Conservation (phyloP, 2,329 filamentous ascomycete genomes). For the Knufia petricola region DNA sequence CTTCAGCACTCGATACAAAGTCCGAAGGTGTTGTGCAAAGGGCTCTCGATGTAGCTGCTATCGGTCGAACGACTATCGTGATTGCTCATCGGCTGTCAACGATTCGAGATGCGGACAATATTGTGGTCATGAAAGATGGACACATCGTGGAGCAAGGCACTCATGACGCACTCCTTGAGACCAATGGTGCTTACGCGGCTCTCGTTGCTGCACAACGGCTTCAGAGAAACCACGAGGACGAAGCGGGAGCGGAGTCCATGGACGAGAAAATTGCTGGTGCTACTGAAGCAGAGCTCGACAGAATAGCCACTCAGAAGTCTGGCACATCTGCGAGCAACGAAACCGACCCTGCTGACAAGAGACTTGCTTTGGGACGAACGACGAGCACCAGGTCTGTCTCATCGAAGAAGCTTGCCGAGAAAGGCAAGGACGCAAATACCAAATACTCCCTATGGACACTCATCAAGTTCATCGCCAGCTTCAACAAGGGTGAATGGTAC, state of each 20-base stretch:
- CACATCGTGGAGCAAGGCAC: constrained; percentile 87
- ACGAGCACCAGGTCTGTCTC: constrained; percentile 51
- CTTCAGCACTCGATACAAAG: constrained; percentile 84
- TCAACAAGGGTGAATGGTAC: constrained; percentile 64
- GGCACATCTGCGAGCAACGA: constrained; percentile 6
- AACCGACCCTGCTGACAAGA: constrained; percentile 27
- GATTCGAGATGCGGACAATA: constrained; percentile 88
- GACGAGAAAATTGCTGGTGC: constrained; percentile 21
- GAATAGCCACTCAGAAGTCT: constrained; percentile 29
- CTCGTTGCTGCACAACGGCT: constrained; percentile 86
- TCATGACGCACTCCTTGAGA: constrained; percentile 67
- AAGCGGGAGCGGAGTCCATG: constrained; percentile 19
- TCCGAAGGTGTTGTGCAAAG: constrained; percentile 91
- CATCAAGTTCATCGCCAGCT: constrained; percentile 67
- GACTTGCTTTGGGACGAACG: constrained; percentile 30
- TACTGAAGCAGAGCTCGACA: constrained; percentile 25
- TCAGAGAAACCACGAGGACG: constrained; percentile 42
- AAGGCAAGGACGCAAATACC: constrained; percentile 39
- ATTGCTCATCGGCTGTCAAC: constrained; percentile 94
- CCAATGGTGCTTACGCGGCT: constrained; percentile 64
- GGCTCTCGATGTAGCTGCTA: constrained; percentile 74
- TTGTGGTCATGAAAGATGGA: constrained; percentile 82
- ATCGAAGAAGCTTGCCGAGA: constrained; percentile 57
- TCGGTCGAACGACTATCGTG: constrained; percentile 85
- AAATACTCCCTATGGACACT: constrained; percentile 66